A percentile compares a stretch with the other conserved stretches of the same genome.
These are phyloP conservation scores for Avena atlantica DNA, from an alignment of 176 grass and related monocot genomes.

Conservation along the genomic window DNA sequence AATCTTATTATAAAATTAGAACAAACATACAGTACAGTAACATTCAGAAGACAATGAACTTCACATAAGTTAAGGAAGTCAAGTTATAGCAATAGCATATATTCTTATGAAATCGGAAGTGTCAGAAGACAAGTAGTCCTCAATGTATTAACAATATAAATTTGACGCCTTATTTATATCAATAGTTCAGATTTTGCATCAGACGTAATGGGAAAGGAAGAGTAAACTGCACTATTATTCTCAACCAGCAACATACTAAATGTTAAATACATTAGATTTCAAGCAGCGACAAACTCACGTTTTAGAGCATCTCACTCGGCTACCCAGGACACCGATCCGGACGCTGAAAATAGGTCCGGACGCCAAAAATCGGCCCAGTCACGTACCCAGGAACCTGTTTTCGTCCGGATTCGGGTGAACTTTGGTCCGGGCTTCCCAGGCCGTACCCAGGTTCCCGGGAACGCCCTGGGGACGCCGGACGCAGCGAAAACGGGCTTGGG, in stretches of 20 bases:
- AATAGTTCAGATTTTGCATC: background rate
- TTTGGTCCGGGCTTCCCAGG: too few relatives aligned
- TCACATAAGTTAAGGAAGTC: background rate
- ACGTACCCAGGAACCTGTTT: too few relatives aligned
- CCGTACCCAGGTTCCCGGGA: too few relatives aligned
- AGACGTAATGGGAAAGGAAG: background rate
- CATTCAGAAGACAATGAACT: background rate
- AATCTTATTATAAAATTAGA: slow-evolving; percentile 18
- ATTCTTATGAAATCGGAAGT: background rate
- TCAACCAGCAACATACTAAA: slow-evolving; percentile 11
- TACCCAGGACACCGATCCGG: too few relatives aligned
- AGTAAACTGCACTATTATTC: slow-evolving; percentile 7
- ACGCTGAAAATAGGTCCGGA: too few relatives aligned
- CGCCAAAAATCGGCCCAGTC: too few relatives aligned
- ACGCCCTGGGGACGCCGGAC: too few relatives aligned
- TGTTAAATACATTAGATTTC: slow-evolving; percentile 6
- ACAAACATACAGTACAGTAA: slow-evolving; percentile 7
- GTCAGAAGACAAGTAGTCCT: background rate
- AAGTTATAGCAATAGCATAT: background rate
- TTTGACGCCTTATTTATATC: background rate
- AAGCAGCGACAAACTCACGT: background rate
- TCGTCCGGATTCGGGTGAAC: too few relatives aligned
- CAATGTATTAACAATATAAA: slow-evolving; percentile 17
- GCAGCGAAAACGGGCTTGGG: too few relatives aligned
- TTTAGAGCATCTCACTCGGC: too few relatives aligned